phyloP scores from a whole-genome alignment of 345 rosid genomes.

The Boechera divaricarpa region DNA sequence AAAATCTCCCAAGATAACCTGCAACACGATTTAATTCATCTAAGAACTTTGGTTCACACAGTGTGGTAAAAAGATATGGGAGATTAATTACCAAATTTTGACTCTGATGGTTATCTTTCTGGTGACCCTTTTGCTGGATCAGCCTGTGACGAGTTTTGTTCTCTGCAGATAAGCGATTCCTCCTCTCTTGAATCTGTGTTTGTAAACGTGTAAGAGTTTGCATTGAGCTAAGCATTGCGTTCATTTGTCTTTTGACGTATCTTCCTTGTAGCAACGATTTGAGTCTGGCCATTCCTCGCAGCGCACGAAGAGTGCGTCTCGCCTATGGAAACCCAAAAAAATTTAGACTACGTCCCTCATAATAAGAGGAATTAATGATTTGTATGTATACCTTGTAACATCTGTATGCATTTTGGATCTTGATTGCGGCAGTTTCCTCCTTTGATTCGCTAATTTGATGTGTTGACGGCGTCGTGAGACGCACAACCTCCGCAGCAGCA shows the following conservation, averaged over 20 bases:
- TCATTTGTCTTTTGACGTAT: conserved; percentile 76
- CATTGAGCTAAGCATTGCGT: conserved; percentile 77
- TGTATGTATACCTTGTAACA: conserved; percentile 39
- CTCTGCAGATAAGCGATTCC: conserved; percentile 75
- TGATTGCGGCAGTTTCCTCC: conserved; percentile 40
- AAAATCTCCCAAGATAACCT: conserved; percentile 58
- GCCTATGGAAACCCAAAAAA: conserved; percentile 57
- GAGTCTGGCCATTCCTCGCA: conserved; percentile 82
- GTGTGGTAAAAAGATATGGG: conserved; percentile 19
- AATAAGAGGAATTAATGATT: conserved; percentile 5
- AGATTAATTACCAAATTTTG: conserved; percentile 56
- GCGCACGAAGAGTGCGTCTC: conserved; percentile 71
- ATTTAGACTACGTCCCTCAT: neutral
- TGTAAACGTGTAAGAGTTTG: conserved; percentile 85
- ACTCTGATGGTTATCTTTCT: conserved; percentile 41
- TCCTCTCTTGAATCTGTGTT: conserved; percentile 72
- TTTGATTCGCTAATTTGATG: conserved; percentile 17
- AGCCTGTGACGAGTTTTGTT: conserved; percentile 73
- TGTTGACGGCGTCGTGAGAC: conserved; percentile 32
- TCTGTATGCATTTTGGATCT: conserved; percentile 43
- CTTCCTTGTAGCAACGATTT: conserved; percentile 71
- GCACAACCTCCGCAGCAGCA: conserved; percentile 43
- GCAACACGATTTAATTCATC: neutral
- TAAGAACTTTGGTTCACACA: conserved; percentile 6
- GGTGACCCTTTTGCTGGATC: conserved; percentile 59